A percentile compares a stretch with the other conserved stretches of the same genome.
Conservation (phyloP, 2,329 filamentous ascomycete genomes). For the Curvularia lunata region DNA sequence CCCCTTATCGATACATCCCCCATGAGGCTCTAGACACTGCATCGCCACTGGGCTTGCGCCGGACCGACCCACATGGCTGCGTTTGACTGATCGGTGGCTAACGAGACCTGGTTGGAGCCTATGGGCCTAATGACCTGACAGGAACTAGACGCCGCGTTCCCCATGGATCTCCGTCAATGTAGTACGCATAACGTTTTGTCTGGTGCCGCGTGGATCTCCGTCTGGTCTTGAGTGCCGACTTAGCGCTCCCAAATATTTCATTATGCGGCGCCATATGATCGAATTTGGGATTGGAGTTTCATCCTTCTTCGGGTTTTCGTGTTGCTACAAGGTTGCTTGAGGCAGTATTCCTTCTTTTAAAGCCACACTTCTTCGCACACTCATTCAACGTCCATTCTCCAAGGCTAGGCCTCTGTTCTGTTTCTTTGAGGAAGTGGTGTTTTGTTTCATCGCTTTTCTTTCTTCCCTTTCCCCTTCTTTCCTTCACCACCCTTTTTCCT, state of each 20-base stretch:
- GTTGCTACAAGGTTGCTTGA: constrained; percentile 16
- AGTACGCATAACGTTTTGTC: constrained; percentile 28
- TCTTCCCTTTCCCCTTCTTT: constrained; percentile 27
- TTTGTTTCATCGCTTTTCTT: constrained; percentile 33
- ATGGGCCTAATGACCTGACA: constrained; percentile 16
- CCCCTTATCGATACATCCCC: constrained; percentile 26
- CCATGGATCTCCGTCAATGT: constrained; percentile 18
- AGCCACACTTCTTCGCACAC: constrained; percentile 31
- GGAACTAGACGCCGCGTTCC: constrained; percentile 13
- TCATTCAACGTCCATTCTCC: constrained; percentile 34
- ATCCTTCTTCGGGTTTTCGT: constrained; percentile 29
- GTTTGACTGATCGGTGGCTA: constrained; percentile 23
- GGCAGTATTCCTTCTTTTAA: constrained; percentile 37
- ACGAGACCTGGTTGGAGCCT: constrained; percentile 15
- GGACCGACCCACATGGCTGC: constrained; percentile 15
- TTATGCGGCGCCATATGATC: constrained; percentile 27
- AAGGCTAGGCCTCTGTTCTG: constrained; percentile 40
- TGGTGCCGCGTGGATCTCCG: constrained; percentile 27
- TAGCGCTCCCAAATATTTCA: constrained; percentile 26
- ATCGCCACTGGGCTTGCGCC: constrained; percentile 30
- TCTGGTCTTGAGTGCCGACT: constrained; percentile 21
- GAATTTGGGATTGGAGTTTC: constrained; percentile 23
- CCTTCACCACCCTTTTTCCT: constrained; percentile 22
- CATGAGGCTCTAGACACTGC: constrained; percentile 15
- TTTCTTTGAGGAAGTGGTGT: constrained; percentile 28